Conservation (phyloP, 2,329 filamentous ascomycete species). For the Ceratocystis lukuohia region DNA sequence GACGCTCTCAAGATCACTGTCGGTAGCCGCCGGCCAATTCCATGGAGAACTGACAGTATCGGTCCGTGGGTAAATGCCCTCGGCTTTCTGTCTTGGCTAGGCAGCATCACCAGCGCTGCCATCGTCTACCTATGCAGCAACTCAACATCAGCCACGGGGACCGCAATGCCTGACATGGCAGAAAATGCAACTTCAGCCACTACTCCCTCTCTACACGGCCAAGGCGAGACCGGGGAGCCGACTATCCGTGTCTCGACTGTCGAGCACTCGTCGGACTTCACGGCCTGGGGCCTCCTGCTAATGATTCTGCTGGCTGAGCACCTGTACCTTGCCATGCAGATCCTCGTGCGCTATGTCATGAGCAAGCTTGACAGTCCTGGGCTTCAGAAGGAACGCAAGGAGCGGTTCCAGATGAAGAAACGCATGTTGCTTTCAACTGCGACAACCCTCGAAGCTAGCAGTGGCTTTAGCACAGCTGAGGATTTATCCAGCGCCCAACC, state of each 20-base stretch:
- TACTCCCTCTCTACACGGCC: not conserved
- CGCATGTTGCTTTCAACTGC: conserved; percentile 41
- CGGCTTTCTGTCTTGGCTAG: conserved; percentile 85
- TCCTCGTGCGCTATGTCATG: conserved; percentile 58
- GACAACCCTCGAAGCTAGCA: conserved; percentile 43
- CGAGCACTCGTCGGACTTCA: conserved; percentile 31
- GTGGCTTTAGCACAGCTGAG: conserved; percentile 41
- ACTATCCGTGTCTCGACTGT: conserved; percentile 11
- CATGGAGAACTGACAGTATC: conserved; percentile 83
- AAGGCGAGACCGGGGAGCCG: not conserved
- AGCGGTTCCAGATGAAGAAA: conserved; percentile 70
- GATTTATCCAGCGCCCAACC: conserved; percentile 38
- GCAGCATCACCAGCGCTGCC: conserved; percentile 73
- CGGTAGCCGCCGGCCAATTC: conserved; percentile 77
- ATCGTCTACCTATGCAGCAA: conserved; percentile 75
- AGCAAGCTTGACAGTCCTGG: conserved; percentile 74
- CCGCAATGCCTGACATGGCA: not conserved
- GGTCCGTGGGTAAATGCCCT: conserved; percentile 82
- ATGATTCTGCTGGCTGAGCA: conserved; percentile 80
- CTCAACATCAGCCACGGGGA: not conserved
- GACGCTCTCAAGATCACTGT: conserved; percentile 91
- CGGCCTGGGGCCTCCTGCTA: conserved; percentile 66
- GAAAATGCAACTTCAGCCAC: not conserved
- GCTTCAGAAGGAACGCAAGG: conserved; percentile 68
- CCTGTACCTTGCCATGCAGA: conserved; percentile 66